Base-by-base conservation (phyloP, 2,329 filamentous ascomycete genomes). In the Neocatenulostroma microsporum region DNA sequence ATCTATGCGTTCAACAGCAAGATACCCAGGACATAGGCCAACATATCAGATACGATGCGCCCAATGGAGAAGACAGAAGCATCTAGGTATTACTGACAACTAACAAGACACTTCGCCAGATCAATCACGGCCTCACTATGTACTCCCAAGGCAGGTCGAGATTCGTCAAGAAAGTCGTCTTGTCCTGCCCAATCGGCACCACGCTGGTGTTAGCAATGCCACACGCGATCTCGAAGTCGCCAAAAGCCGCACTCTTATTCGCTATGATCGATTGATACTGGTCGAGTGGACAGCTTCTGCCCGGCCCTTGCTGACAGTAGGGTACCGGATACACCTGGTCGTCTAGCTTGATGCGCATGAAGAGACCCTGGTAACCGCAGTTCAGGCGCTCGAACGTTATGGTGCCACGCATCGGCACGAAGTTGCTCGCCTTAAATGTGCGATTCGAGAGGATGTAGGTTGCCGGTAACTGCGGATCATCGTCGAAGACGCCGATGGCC, bases 361-460 rank as follows among this genome's bases (percentile, higher is more conserved):
- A 77, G 12, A 59, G 65, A 25, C 59, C 57, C 25, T 61, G 64
- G 14, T 20, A 40, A 15, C 42, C 47, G 37, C 78, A 82, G 44
- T 64, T 74, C 41, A 82, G 58, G 7, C 74, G 67, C 57, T 83
- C 79, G 44, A 82, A 77, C 0, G 73, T 70, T 18, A 82, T 68
- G 2, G 77, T 80, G 2, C 78, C 79, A 5, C 77, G 66, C 77
- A 82, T 82, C 0, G 73, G 70, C 1, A 72, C 68, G 32, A 76
- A 73, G 33, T 70, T 66, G 11, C 69, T 74, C 14, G 70, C 67
- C n/a, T 68, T 62, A 53, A 73, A 81, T 7, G 72, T 62, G 24
- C 73, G 63, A 23, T 39, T 31, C 5, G 12, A 13, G 3, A 23
- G 35, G 20, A 72, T 69, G 20, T 58, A 55, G 3, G 65, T 67